Percentiles rank a stretch among this genome's conserved stretches.
Conservation (phyloP, 305 asterid genomes). For the Fraxinus sp. region DNA sequence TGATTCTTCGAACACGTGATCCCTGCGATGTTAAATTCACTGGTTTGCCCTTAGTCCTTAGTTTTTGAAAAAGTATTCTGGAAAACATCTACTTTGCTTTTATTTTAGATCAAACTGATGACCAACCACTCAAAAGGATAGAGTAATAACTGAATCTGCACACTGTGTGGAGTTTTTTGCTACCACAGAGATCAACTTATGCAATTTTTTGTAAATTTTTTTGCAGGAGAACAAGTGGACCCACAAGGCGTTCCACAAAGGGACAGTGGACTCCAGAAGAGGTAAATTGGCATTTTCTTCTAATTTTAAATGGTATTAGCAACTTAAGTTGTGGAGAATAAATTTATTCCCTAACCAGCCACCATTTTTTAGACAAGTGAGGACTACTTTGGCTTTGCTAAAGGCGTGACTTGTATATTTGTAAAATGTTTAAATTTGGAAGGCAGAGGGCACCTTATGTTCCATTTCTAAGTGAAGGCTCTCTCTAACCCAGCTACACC, state of each 20-base stretch:
- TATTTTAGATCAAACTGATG: background rate
- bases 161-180: background rate
- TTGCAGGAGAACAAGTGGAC: slow-evolving; percentile 89
- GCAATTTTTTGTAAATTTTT: slow-evolving; percentile 20
- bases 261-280: slow-evolving; percentile 99
- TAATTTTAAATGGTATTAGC: background rate
- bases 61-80: background rate
- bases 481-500: background rate
- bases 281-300: slow-evolving; percentile 45
- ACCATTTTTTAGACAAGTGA: background rate
- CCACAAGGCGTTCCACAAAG: slow-evolving; percentile 97
- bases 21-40: background rate
- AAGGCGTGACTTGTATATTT: background rate
- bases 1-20: background rate
- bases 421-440: background rate
- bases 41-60: background rate
- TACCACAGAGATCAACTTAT: background rate
- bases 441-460: background rate
- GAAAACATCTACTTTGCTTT: background rate
- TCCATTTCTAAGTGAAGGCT: background rate
- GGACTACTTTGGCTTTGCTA: background rate
- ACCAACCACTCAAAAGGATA: background rate
- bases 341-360: background rate
- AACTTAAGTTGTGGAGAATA: background rate
- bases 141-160: background rate